phyloP scores from a whole-genome alignment of 2,329 filamentous ascomycete genomes.

The Colletotrichum zoysiae region DNA sequence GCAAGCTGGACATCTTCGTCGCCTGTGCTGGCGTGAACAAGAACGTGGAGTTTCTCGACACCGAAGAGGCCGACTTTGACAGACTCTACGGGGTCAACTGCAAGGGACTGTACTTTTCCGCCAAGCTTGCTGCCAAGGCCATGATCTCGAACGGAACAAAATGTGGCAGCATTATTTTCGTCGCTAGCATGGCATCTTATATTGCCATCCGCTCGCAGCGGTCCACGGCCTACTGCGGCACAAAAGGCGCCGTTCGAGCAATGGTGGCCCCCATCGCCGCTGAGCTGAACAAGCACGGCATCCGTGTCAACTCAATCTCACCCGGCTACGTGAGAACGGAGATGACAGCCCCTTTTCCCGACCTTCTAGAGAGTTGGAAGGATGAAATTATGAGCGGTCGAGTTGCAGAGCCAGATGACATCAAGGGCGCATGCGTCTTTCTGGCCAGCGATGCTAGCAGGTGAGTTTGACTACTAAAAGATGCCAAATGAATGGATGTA shows the following conservation, averaged over 20 bases:
- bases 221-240: conserved; percentile 50
- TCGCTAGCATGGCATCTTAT: conserved; percentile 65
- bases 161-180: conserved; percentile 64
- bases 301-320: conserved; percentile 39
- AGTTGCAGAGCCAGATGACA: conserved; percentile 62
- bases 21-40: conserved; percentile 52
- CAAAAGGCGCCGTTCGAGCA: conserved; percentile 39
- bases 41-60: conserved; percentile 33
- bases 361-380: conserved; percentile 63
- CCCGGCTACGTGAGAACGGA: conserved; percentile 41
- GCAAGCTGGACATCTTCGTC: conserved; percentile 51
- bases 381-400: conserved; percentile 61
- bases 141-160: conserved; percentile 65
- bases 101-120: conserved; percentile 52
- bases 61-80: conserved; percentile 31
- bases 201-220: conserved; percentile 63
- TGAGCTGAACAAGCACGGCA: conserved; percentile 31
- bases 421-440: conserved; percentile 62
- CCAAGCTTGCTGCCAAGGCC: conserved; percentile 61
- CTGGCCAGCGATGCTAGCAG: conserved; percentile 61
- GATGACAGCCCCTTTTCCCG: conserved; percentile 54
- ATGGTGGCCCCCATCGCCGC: conserved; percentile 40
- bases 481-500: background rate
- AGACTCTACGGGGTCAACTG: conserved; percentile 27
- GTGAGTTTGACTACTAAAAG: conserved; percentile 48